Conservation (phyloP, 2,329 filamentous ascomycete species). For the Corinectria fuckeliana region DNA sequence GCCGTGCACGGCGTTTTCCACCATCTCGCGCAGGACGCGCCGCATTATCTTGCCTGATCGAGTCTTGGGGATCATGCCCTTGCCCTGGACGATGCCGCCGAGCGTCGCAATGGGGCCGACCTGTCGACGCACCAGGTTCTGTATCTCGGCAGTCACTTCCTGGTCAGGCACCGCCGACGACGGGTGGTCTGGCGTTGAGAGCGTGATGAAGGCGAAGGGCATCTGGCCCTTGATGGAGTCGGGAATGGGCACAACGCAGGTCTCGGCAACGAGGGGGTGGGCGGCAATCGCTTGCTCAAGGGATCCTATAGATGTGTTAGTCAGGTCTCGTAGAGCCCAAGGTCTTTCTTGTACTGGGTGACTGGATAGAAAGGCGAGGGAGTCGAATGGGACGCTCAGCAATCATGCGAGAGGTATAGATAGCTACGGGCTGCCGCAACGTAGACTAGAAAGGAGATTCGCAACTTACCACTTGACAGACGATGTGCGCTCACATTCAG, state of each 20-base stretch:
- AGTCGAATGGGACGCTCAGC: not conserved
- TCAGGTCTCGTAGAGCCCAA: not conserved
- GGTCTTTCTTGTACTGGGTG: not conserved
- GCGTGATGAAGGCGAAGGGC: slow-evolving; percentile 85
- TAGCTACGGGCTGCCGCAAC: not conserved
- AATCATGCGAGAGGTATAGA: no score
- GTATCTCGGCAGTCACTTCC: slow-evolving; percentile 65
- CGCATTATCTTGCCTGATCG: slow-evolving; percentile 90
- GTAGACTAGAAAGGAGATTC: not conserved
- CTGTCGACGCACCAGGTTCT: slow-evolving; percentile 74
- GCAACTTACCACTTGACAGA: slow-evolving; percentile 76
- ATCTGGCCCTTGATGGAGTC: slow-evolving; percentile 88
- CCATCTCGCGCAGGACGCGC: slow-evolving; percentile 79
- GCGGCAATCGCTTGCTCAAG: slow-evolving; percentile 92
- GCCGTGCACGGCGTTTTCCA: slow-evolving; percentile 80
- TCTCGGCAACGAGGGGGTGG: slow-evolving; percentile 80
- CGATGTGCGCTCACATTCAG: slow-evolving; percentile 96
- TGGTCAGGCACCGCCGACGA: slow-evolving; percentile 56
- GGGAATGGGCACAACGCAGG: slow-evolving; percentile 84
- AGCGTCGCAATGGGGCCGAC: slow-evolving; percentile 88
- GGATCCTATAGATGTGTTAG: slow-evolving; percentile 59
- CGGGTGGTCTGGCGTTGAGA: slow-evolving; percentile 55
- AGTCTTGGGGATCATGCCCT: slow-evolving; percentile 90
- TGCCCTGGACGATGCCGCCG: slow-evolving; percentile 84
- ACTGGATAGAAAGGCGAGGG: not conserved